phyloP scores from a whole-genome alignment of 208 protist species.

The Acanthamoeba triangularis region DNA sequence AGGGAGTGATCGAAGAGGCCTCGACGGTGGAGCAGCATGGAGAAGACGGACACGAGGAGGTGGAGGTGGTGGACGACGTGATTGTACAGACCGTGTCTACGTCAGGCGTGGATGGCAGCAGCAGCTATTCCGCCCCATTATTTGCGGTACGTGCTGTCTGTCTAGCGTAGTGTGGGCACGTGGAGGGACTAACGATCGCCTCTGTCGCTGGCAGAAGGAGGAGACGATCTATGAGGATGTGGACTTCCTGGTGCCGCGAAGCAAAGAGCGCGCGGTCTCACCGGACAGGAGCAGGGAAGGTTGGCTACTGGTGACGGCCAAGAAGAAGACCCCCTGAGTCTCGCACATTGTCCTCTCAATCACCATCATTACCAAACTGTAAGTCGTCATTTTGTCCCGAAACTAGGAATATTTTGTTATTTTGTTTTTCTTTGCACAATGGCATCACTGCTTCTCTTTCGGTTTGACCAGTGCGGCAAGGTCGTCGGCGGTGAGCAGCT shows the following conservation, averaged over 20 bases:
- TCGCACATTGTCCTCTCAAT: too few species aligned
- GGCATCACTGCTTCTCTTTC: too few species aligned
- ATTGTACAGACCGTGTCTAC: not conserved
- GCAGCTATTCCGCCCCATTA: not conserved
- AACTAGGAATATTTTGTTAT: too few species aligned
- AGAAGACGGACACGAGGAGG: not conserved
- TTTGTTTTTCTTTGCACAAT: too few species aligned
- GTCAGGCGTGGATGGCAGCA: not conserved
- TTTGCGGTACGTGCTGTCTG: not conserved
- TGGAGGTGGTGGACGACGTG: not conserved
- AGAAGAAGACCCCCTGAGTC: not conserved
- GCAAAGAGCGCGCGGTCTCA: not conserved
- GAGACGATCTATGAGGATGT: slow-evolving; percentile 11
- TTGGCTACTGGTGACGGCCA: not conserved
- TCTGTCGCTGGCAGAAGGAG: not conserved
- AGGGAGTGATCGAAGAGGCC: not conserved
- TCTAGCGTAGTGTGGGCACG: not conserved
- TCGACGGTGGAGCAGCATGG: not conserved
- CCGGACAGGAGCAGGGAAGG: not conserved
- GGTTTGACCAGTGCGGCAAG: too few species aligned
- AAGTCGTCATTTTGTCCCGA: too few species aligned
- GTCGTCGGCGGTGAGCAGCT: too few species aligned
- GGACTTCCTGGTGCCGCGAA: not conserved
- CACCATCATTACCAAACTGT: too few species aligned
- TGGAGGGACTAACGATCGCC: too few species aligned